Base-by-base conservation (phyloP, 306 rosid species). In the Quercus gilva region DNA sequence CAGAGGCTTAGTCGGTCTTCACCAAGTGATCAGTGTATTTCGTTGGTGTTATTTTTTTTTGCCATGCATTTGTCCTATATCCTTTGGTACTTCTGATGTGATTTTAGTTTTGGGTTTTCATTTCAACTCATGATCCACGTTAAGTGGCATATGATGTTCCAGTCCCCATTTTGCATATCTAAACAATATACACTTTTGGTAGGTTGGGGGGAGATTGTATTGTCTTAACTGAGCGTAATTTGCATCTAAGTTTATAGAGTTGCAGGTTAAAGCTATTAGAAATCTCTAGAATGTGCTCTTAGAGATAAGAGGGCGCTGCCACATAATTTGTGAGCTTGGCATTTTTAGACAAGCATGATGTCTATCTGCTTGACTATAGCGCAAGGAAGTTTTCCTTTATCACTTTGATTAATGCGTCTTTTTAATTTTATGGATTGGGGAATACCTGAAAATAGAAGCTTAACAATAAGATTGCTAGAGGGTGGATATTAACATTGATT, bases 1-100 rank as follows among this genome's bases (percentile, higher is more conserved):
- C 56, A 97, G 94, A 20, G 99, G 98, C 76, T 86, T 94, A 79
- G 80, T 76, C 20, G 90, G 98, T 87, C 97, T 95, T 82, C 89
- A 97, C 28, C 98, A 95, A 97, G 99, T 92, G 74, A 74, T 23
- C 25, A 23, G 92, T 83, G 21, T 49, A 68, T 45, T 72, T 19
- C 63, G 76, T 55, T 23, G 72, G 67, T 29, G 58, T 73, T 35
- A 37, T 70, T 77, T 79, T 55, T 6, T 35, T 41, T 53, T 71
- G 6, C 33, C 19, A 23, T 53, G 15, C 63, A 64, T 72, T 65
- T 74, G 37, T 68, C 74, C 25, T 76, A 18, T 78, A 33, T 52
- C 13, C 17, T 41, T 52, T 31, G 55, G 33, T 18, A 12, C 68
- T 45, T 5, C 81, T 61, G 74, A 29, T n/a, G 9, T 71, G 33